Percentiles rank a stretch among this genome's conserved stretches.
Conservation (phyloP, 768 basidiomycete genomes). For the Phaffia australis region DNA sequence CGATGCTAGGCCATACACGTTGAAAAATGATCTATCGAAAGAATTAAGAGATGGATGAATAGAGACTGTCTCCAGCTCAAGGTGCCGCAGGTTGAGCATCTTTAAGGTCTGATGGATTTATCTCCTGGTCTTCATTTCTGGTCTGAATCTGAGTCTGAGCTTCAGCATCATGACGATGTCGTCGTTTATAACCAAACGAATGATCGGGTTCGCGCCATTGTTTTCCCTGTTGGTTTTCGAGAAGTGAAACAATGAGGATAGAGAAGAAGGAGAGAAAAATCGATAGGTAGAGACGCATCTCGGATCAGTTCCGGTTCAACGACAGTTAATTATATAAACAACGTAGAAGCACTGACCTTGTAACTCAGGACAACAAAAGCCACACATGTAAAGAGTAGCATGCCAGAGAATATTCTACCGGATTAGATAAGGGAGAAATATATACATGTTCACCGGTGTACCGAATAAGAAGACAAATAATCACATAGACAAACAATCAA, state of each 20-base stretch:
- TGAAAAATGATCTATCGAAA: too few species aligned
- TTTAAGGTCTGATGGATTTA: too few species aligned
- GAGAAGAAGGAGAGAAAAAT: neutral
- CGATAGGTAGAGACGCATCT: neutral
- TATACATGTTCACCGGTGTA: neutral
- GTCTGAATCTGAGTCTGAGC: too few species aligned
- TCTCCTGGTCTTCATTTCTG: too few species aligned
- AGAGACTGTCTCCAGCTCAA: too few species aligned
- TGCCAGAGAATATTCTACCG: constrained; percentile 20
- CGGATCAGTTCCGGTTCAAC: neutral
- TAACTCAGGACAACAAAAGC: constrained; percentile 11
- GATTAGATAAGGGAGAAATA: neutral
- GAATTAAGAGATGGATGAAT: too few species aligned
- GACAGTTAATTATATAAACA: neutral
- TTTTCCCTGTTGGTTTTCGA: neutral
- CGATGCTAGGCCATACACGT: too few species aligned
- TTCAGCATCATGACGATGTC: neutral
- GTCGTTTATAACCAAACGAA: constrained; percentile 5
- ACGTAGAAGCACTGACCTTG: constrained; percentile 1
- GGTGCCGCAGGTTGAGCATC: too few species aligned
- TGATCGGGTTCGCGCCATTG: constrained; percentile 2
- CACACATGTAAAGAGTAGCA: neutral
- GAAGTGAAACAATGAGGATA: neutral
- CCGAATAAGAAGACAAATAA: constrained; percentile 17
- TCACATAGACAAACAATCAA: neutral